Conservation (phyloP, 331 rosid genomes). For the Cydonia oblonga region DNA sequence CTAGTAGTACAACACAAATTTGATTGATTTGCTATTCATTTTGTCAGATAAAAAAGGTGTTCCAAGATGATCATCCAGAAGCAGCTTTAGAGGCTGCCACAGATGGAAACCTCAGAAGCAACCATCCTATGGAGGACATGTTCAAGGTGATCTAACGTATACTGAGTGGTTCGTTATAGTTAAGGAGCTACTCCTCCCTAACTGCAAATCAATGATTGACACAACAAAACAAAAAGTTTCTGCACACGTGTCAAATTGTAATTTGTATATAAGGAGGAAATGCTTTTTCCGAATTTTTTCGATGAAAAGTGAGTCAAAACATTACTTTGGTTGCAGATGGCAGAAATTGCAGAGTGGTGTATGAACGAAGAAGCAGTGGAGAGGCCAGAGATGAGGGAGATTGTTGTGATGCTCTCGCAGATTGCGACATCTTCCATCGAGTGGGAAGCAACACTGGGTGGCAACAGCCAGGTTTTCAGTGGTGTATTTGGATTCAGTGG, state of each 20-base stretch:
- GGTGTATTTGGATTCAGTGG: slow-evolving; percentile 43
- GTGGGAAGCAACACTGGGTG: slow-evolving; percentile 78
- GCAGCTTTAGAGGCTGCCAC: slow-evolving; percentile 38
- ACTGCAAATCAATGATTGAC: too few species aligned
- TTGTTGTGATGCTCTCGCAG: slow-evolving; percentile 38
- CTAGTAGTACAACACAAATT: background rate
- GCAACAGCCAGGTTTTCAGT: slow-evolving; percentile 58
- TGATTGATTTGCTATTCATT: slow-evolving; percentile 1
- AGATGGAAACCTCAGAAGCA: slow-evolving; percentile 49
- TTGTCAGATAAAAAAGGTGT: slow-evolving; percentile 37
- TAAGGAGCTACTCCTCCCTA: too few species aligned
- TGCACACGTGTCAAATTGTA: background rate
- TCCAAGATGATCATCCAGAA: slow-evolving; percentile 41
- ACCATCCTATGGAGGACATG: slow-evolving; percentile 37
- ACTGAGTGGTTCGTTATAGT: too few species aligned
- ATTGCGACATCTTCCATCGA: slow-evolving; percentile 36
- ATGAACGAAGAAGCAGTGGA: slow-evolving; percentile 52
- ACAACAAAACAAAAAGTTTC: background rate
- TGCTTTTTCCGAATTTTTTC: too few species aligned
- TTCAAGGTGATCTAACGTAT: slow-evolving; percentile 32
- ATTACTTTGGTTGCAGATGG: slow-evolving; percentile 34
- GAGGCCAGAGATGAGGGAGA: slow-evolving; percentile 67
- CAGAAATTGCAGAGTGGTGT: slow-evolving; percentile 50
- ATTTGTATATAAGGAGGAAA: too few species aligned
- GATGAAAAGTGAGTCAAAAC: background rate